phyloP scores from a whole-genome alignment of 306 rosid species.

The Glycyrrhiza uralensis region DNA sequence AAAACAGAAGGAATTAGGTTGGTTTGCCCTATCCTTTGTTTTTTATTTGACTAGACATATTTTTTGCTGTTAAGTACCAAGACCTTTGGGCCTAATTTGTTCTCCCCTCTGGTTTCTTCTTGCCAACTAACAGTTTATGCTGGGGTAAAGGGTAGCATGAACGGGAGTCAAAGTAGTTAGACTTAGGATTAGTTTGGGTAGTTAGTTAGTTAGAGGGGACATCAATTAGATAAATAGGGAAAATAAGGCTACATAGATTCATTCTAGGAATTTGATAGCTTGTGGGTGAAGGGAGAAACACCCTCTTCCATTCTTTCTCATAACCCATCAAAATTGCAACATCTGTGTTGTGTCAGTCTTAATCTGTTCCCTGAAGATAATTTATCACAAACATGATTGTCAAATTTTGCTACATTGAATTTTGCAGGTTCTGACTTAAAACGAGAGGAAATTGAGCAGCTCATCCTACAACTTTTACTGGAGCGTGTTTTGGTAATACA shows the following conservation, averaged over 20 bases:
- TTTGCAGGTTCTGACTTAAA: constrained; percentile 67
- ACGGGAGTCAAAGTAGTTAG: background rate
- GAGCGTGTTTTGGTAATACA: constrained; percentile 65
- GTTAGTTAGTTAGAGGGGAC: background rate
- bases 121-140: background rate
- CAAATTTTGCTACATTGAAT: constrained; percentile 27
- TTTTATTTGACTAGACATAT: background rate
- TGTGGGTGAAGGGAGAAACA: background rate
- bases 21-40: constrained; percentile 17
- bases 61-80: background rate
- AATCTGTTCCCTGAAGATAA: constrained; percentile 8
- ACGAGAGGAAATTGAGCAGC: constrained; percentile 83
- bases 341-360: background rate
- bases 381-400: constrained; percentile 5
- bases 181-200: background rate
- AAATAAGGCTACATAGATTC: background rate
- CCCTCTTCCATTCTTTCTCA: background rate
- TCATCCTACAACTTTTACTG: constrained; percentile 72
- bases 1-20: constrained; percentile 78
- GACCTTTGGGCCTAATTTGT: constrained; percentile 1
- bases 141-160: background rate
- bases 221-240: background rate
- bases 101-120: background rate
- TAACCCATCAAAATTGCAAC: constrained; percentile 11
- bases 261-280: background rate